Evolutionary conservation across 257 asterid species (phyloP).

Genomic region (Anisodus acutangulus): DNA sequence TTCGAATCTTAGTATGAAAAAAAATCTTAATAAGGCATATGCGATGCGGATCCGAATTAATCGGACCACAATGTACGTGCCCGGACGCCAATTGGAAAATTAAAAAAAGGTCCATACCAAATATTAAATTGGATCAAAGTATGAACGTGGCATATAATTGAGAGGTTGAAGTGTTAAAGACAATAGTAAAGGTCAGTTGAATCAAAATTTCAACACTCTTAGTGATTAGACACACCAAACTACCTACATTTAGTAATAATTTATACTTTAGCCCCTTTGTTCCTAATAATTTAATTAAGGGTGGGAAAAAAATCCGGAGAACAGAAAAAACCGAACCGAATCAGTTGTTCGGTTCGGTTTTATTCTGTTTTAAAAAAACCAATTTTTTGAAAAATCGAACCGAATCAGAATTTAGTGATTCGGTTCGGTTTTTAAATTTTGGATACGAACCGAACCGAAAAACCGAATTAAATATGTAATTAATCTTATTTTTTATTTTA

Average conservation of each 20-base stretch:
- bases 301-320: no score
- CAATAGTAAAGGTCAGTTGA: neutral
- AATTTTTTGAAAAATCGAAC: no score
- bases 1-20: neutral
- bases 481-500: no score
- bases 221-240: constrained; percentile 40
- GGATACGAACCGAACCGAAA: no score
- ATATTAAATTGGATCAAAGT: constrained; percentile 4
- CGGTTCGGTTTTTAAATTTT: no score
- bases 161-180: constrained; percentile 7
- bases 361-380: no score
- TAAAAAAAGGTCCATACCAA: neutral
- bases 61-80: rapidly evolving
- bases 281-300: neutral
- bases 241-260: constrained; percentile 26
- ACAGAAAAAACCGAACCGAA: no score
- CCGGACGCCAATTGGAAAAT: neutral
- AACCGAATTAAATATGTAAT: no score
- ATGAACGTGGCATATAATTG: constrained; percentile 1
- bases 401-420: no score
- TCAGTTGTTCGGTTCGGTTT: no score
- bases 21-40: no score
- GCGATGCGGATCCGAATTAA: neutral
- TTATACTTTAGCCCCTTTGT: neutral
- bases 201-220: constrained; percentile 15